Evolutionary conservation across 805 yeast species (phyloP).

Genomic region (Lipomyces spencermartinsiae): DNA sequence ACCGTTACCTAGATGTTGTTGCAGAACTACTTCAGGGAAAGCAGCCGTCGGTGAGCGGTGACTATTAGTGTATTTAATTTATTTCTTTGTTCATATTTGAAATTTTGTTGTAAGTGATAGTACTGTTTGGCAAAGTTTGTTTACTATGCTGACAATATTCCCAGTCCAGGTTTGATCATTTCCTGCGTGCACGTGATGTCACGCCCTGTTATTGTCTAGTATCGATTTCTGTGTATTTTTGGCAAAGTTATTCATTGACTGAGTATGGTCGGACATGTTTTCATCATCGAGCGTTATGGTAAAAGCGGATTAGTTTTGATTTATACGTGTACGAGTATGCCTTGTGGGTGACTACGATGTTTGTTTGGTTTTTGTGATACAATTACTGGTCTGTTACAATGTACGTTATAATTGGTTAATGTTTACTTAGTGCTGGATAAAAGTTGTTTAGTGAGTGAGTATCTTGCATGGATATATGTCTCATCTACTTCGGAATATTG

Average conservation of each 20-base stretch:
- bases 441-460: not conserved
- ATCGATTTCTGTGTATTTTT: not conserved
- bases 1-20: conserved; percentile 24
- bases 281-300: not conserved
- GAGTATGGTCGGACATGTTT: not conserved
- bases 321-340: conserved; percentile 14
- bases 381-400: not conserved
- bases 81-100: not conserved
- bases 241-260: no score
- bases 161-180: not conserved
- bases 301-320: conserved; percentile 1
- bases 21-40: conserved; percentile 13
- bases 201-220: not conserved
- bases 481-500: not conserved
- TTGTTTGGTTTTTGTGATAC: conserved; percentile 16
- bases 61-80: not conserved
- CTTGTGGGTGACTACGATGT: conserved; percentile 5
- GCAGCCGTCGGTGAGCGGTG: not conserved
- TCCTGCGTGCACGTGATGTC: not conserved
- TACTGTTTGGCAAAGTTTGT: not conserved
- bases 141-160: not conserved
- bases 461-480: conserved; percentile 4
- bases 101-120: conserved; percentile 7
- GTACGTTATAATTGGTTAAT: not conserved
- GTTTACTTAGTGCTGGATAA: not conserved